Conservation (phyloP, 495 filamentous ascomycete genomes). For the Annulohypoxylon maeteangense region DNA sequence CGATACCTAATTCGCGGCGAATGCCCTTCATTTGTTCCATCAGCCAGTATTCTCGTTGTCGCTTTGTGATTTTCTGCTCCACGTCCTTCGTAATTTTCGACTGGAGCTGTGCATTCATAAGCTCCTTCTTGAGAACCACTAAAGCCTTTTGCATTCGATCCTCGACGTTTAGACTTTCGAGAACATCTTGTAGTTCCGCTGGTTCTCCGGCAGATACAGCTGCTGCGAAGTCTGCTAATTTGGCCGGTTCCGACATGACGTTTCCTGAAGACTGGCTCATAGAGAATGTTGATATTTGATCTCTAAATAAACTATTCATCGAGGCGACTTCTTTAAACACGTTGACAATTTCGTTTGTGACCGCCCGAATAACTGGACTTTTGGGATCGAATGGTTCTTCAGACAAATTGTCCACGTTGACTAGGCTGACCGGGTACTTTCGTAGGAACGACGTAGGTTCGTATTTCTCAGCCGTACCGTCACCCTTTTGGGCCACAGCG, state of each 20-base stretch:
- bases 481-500: constrained; percentile 60
- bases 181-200: constrained; percentile 91
- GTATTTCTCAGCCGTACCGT: constrained; percentile 67
- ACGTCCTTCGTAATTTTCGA: constrained; percentile 99
- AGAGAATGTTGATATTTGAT: constrained; percentile 96
- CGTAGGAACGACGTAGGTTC: constrained; percentile 91
- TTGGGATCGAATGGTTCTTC: constrained; percentile 93
- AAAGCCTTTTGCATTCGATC: constrained; percentile 90
- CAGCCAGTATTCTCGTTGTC: constrained; percentile 97
- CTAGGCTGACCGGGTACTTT: constrained; percentile 89
- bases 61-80: constrained; percentile 96
- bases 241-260: constrained; percentile 91
- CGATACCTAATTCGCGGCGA: constrained; percentile 90
- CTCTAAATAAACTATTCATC: constrained; percentile 93
- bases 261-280: constrained; percentile 95
- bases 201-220: constrained; percentile 92
- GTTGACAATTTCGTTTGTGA: constrained; percentile 97
- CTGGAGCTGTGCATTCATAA: constrained; percentile 96
- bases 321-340: constrained; percentile 96
- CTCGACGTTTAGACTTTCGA: constrained; percentile 87
- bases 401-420: constrained; percentile 90
- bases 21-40: constrained; percentile 99
- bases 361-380: constrained; percentile 83
- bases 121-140: constrained; percentile 93
- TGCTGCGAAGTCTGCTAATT: constrained; percentile 95